phyloP scores from a whole-genome alignment of 441 rosid genomes.

The Theobroma grandiflorum region DNA sequence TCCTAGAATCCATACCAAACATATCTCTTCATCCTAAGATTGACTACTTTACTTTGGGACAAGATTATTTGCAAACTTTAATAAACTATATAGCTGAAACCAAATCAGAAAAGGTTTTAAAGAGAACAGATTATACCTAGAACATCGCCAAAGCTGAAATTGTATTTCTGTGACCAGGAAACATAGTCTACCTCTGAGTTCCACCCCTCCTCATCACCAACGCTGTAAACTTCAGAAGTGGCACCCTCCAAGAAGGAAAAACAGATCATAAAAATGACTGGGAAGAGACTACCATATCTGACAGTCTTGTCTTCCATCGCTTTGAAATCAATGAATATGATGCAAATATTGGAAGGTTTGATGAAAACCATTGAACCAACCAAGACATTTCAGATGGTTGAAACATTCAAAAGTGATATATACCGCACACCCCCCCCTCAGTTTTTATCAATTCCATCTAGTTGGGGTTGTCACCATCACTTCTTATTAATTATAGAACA shows the following conservation, averaged over 20 bases:
- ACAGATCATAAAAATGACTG: neutral
- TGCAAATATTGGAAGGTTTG: neutral
- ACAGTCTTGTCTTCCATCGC: conserved; percentile 31
- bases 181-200: conserved; percentile 38
- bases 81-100: neutral
- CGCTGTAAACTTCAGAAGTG: conserved; percentile 43
- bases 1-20: too few species aligned
- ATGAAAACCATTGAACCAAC: neutral
- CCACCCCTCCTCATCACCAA: conserved; percentile 57
- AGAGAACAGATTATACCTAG: conserved; percentile 43
- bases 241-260: conserved; percentile 25
- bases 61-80: neutral
- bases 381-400: neutral
- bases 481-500: neutral
- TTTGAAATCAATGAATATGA: conserved; percentile 15
- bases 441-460: neutral
- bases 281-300: neutral
- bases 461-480: neutral
- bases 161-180: conserved; percentile 51
- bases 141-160: conserved; percentile 55
- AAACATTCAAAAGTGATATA: neutral
- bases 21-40: neutral
- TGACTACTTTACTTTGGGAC: neutral
- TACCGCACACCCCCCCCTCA: neutral
- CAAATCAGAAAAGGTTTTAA: neutral